A percentile compares a stretch with the other conserved stretches of the same genome.
Conservation (phyloP, 768 basidiomycete genomes). For the Boletus reticulatus region DNA sequence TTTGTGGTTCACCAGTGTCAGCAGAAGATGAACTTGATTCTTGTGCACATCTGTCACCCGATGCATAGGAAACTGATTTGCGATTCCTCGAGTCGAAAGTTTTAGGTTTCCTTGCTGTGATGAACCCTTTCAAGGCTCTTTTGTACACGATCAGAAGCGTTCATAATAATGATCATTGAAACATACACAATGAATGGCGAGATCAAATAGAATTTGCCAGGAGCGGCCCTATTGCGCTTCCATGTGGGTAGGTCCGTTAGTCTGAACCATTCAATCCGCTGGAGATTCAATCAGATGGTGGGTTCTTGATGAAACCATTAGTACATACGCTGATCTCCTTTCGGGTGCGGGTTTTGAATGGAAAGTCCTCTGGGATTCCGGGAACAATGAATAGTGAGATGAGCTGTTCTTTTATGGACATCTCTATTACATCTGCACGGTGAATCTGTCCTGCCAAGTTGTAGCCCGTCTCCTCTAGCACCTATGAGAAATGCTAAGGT, state of each 20-base stretch:
- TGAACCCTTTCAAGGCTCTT: conserved; percentile 56
- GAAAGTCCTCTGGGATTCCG: conserved; percentile 82
- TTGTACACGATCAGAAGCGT: conserved; percentile 1
- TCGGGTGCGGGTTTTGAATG: conserved; percentile 90
- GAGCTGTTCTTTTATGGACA: conserved; percentile 86
- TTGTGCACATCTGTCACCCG: conserved; percentile 39
- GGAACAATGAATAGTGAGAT: conserved; percentile 90
- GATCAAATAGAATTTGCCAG: conserved; percentile 91
- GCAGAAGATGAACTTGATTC: conserved; percentile 69
- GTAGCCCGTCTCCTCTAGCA: conserved; percentile 96
- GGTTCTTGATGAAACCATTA: not conserved
- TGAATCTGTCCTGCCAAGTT: conserved; percentile 71
- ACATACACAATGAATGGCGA: conserved; percentile 87
- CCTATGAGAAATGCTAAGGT: conserved; percentile 47
- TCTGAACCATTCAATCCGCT: conserved; percentile 98
- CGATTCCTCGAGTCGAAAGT: conserved; percentile 35
- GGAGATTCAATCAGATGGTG: conserved; percentile 11
- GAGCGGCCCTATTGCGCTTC: conserved; percentile 69
- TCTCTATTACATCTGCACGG: conserved; percentile 70
- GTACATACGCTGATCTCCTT: conserved; percentile 94
- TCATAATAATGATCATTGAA: not conserved
- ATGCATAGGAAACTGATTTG: conserved; percentile 27
- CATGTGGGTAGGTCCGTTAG: conserved; percentile 90
- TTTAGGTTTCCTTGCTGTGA: conserved; percentile 61
- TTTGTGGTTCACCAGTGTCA: conserved; percentile 60